Conservation (phyloP, 306 rosid species). For the Quercus glauca region DNA sequence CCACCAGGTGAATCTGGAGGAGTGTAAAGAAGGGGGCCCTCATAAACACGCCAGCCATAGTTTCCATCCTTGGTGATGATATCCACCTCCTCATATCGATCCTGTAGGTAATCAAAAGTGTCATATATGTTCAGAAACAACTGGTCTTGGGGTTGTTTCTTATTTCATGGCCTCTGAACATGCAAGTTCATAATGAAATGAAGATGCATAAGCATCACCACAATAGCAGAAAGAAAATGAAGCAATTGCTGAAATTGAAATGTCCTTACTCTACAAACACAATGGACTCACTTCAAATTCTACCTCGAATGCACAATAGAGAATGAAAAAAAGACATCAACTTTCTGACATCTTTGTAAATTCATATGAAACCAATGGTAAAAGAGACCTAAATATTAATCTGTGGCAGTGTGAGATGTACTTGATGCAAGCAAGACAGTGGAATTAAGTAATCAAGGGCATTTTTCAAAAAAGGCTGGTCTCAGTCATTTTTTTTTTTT, state of each 20-base stretch:
- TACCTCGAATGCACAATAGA: background rate
- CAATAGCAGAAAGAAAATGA: background rate
- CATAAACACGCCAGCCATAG: constrained; percentile 89
- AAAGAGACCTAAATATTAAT: background rate
- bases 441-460: background rate
- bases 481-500: no score
- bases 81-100: constrained; percentile 88
- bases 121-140: background rate
- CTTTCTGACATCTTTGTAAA: background rate
- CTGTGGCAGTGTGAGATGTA: background rate
- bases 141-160: background rate
- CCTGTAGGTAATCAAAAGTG: constrained; percentile 44
- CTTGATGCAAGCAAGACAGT: background rate
- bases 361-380: background rate
- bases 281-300: background rate
- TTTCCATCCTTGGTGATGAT: constrained; percentile 90
- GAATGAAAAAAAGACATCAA: background rate
- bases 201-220: background rate
- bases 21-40: constrained; percentile 57
- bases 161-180: background rate
- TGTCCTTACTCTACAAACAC: background rate
- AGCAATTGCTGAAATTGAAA: background rate
- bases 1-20: constrained; percentile 48
- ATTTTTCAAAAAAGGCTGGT: background rate
- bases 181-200: background rate